Evolutionary conservation across 2,329 filamentous ascomycete genomes (phyloP), one percentile per base, ranked within the genome.

Genomic region (Talaromyces sp.): DNA sequence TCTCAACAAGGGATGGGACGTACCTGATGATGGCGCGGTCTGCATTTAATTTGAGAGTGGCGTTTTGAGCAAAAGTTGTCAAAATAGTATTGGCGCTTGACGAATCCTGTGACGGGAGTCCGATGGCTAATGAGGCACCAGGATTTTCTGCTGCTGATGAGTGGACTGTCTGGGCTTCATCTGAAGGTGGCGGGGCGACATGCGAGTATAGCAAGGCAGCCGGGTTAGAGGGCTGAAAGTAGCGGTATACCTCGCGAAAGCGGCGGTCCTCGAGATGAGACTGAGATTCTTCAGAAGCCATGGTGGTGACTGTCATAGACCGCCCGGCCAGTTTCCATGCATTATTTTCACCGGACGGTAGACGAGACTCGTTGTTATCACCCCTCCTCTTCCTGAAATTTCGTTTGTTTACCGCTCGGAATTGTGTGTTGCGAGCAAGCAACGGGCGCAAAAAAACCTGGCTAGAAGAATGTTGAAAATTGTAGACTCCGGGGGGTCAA

Each of bases 11-110:
- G 28, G 9, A 12, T 50, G 18, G 23, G 14, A 16, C 56, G 28
- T 57, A 72, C 70, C 69, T 79, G 56, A 79, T 73, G 56, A 79
- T 64, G 2, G 75, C 75, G 27, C 77, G 72, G 61, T 76, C 69
- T 4, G 70, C 73, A 60, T 75, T 69, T 27, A 76, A 56, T 6
- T 71, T 72, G 57, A 75, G 61, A 0, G 73, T 72, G 4, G 72
- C 74, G 8, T 75, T 63, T 50, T 76, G 73, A 5, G 73, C 73
- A 64, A 76, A 74, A 3, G 74, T 72, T 0, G 65, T 73, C 60
- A 78, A 64, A 2, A 73, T 74, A 30, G 67, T 68, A 64, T 77
- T 77, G 5, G 67, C 63, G 33, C 70, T 67, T 9, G 71, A 69
- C n/a, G 73, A 59, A n/a, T 72, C 63, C 40, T 62, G 51, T 40